Percentiles rank a stretch among this genome's conserved stretches.
Conservation (phyloP, 352 stramenopile genomes). For the Phytopythium sindhum region DNA sequence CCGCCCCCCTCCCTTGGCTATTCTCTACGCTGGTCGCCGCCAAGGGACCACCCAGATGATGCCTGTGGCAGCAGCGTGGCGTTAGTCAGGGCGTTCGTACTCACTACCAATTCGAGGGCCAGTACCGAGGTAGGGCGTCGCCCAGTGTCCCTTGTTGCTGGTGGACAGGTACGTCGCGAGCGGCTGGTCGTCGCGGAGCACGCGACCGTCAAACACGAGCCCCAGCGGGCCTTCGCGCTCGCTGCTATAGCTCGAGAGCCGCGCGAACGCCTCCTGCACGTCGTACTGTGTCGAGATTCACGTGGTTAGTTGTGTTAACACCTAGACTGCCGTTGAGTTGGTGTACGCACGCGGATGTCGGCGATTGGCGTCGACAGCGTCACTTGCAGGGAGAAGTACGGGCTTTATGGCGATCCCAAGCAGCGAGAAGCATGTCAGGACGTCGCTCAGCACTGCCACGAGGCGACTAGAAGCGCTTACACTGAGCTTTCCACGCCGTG, state of each 20-base stretch:
- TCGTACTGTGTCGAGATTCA: constrained; percentile 18
- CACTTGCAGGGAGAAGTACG: constrained; percentile 38
- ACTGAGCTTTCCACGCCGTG: constrained; percentile 43
- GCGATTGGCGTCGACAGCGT: constrained; percentile 35
- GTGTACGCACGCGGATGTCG: constrained; percentile 36
- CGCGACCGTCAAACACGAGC: constrained; percentile 37
- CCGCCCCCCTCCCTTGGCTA: neutral
- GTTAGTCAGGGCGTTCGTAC: neutral
- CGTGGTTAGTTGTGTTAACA: neutral
- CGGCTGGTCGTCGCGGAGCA: constrained; percentile 35
- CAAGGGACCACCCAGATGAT: constrained; percentile 68
- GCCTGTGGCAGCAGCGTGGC: constrained; percentile 13
- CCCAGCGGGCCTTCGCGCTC: constrained; percentile 36
- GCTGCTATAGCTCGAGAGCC: constrained; percentile 35
- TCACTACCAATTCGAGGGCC: neutral
- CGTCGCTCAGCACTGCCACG: neutral
- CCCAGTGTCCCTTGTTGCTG: constrained; percentile 17
- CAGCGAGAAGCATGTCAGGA: neutral
- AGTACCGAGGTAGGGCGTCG: constrained; percentile 45
- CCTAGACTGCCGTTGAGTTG: neutral
- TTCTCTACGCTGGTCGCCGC: constrained; percentile 17
- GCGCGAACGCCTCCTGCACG: constrained; percentile 41
- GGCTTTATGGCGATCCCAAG: constrained; percentile 7
- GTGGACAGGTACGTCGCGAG: constrained; percentile 37
- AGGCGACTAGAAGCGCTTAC: constrained; percentile 11